These are phyloP conservation scores for Colletotrichum sp. DNA, from an alignment of 2,329 filamentous ascomycete genomes.

Conservation along the genomic window DNA sequence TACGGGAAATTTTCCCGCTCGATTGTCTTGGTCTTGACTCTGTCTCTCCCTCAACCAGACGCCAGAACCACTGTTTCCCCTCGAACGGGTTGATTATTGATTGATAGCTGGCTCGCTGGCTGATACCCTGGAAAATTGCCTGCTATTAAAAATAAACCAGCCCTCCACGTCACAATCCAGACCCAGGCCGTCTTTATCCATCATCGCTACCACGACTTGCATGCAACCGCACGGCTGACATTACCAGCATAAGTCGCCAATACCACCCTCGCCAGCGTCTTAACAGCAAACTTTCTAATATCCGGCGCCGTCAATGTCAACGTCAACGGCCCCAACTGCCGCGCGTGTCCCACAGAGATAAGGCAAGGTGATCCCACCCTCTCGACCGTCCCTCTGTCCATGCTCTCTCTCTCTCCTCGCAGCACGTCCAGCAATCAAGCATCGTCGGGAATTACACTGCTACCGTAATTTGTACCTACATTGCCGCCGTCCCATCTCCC, in stretches of 20 bases:
- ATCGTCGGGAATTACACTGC: neutral
- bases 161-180: constrained; percentile 3
- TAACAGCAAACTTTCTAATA: neutral
- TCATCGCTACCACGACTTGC: neutral
- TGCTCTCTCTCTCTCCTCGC: neutral
- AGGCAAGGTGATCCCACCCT: neutral
- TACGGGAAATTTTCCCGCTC: neutral
- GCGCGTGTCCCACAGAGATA: neutral
- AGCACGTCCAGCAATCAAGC: neutral
- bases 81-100: neutral
- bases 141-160: constrained; percentile 6
- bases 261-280: neutral
- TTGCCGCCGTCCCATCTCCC: neutral
- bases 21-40: neutral
- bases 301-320: neutral
- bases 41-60: neutral
- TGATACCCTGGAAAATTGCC: constrained; percentile 5
- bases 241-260: neutral
- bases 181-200: neutral
- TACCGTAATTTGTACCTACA: neutral
- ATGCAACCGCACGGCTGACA: neutral
- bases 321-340: neutral
- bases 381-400: neutral
- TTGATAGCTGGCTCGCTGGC: neutral
- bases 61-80: neutral